Evolutionary conservation across 805 yeast species (phyloP).

Genomic region (Yarrowia keelungensis): DNA sequence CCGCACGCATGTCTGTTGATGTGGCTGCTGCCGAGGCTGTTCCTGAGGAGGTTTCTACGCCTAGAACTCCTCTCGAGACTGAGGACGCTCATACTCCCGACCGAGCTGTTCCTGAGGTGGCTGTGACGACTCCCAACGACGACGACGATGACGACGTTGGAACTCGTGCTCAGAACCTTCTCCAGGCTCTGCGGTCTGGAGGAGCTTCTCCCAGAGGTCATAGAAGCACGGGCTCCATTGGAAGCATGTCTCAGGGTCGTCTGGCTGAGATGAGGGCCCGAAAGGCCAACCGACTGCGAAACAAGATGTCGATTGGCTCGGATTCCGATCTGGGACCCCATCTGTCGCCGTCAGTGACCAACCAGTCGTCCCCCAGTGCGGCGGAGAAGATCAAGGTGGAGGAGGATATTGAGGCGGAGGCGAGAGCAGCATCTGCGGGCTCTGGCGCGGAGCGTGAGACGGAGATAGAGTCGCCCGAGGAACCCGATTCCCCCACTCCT

Average conservation of each 20-base stretch:
- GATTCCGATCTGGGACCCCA: constrained; percentile 12
- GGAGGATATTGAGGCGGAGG: constrained; percentile 21
- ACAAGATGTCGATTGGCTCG: constrained; percentile 33
- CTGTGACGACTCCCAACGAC: constrained; percentile 38
- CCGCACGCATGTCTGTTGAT: constrained; percentile 12
- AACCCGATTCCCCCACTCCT: constrained; percentile 31
- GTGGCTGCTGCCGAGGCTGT: not conserved
- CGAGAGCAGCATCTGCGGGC: not conserved
- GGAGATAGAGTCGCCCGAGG: constrained; percentile 28
- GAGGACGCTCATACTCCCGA: constrained; percentile 6
- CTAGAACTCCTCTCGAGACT: constrained; percentile 12
- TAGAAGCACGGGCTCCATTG: constrained; percentile 8
- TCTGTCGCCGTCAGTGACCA: constrained; percentile 10
- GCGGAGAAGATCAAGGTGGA: constrained; percentile 25
- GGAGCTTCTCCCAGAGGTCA: constrained; percentile 38
- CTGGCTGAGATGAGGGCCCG: constrained; percentile 46
- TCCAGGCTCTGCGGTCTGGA: constrained; percentile 64
- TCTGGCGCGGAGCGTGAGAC: not conserved
- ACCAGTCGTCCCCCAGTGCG: constrained; percentile 16
- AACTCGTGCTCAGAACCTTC: constrained; percentile 66
- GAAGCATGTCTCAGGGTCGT: constrained; percentile 37
- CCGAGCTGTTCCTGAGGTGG: constrained; percentile 42
- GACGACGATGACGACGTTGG: constrained; percentile 56
- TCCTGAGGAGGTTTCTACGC: not conserved
- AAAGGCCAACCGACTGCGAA: constrained; percentile 41